A percentile compares a stretch with the other conserved stretches of the same genome.
Evolutionary conservation across 2,329 filamentous ascomycete species (phyloP).

Genomic region (Penicillium sp.): DNA sequence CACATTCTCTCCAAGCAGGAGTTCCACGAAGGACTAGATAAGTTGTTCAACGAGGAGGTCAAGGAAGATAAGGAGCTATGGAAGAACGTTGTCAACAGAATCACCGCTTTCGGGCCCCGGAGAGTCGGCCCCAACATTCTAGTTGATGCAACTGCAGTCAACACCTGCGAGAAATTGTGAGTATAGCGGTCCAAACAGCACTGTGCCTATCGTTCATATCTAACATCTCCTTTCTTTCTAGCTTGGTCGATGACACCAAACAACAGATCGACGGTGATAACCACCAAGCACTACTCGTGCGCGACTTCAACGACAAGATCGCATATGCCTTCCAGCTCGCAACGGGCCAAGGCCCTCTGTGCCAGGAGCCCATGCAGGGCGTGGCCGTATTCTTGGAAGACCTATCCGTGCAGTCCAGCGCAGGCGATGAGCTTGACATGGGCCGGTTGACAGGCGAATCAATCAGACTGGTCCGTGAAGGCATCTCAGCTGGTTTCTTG

Average conservation of each 20-base stretch:
- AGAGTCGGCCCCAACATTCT: constrained; percentile 84
- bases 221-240: constrained; percentile 13
- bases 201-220: neutral
- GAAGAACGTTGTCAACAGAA: constrained; percentile 72
- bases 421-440: constrained; percentile 56
- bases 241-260: constrained; percentile 40
- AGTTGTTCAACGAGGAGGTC: constrained; percentile 62
- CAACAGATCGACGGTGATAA: constrained; percentile 27
- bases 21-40: constrained; percentile 69
- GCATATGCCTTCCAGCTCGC: constrained; percentile 91
- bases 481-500: constrained; percentile 81
- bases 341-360: constrained; percentile 83
- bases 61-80: constrained; percentile 75
- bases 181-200: constrained; percentile 23
- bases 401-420: constrained; percentile 57
- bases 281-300: constrained; percentile 42
- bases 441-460: constrained; percentile 87
- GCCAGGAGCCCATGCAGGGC: constrained; percentile 89
- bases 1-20: constrained; percentile 69
- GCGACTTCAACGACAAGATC: constrained; percentile 84
- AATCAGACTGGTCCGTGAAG: constrained; percentile 81
- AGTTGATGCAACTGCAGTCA: constrained; percentile 73
- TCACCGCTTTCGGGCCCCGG: constrained; percentile 85
- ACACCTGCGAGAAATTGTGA: constrained; percentile 71
- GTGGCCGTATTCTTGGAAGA: constrained; percentile 88